These are phyloP conservation scores for Fistulifera pelliculosa DNA, from an alignment of 108 stramenopile genomes.

Conservation along the genomic window DNA sequence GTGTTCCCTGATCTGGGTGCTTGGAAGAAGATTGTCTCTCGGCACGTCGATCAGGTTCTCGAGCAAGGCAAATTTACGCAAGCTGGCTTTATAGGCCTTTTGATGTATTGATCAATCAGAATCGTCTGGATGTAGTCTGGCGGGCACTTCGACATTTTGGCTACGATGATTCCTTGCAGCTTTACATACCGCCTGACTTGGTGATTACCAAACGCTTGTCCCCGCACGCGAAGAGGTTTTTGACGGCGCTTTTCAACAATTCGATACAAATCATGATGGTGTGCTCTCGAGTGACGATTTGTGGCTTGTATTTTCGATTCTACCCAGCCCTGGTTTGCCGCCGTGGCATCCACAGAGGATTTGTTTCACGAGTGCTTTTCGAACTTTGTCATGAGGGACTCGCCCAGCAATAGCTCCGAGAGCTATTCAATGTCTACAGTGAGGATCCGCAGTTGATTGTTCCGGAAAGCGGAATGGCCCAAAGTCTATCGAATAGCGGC, in stretches of 20 bases:
- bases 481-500: constrained; percentile 58
- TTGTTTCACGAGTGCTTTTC: constrained; percentile 55
- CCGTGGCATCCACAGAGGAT: constrained; percentile 60
- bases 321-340: constrained; percentile 46
- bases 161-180: constrained; percentile 57
- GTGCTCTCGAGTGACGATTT: constrained; percentile 49
- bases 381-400: constrained; percentile 23
- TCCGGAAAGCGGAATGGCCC: constrained; percentile 19
- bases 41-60: not conserved
- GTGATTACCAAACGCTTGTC: constrained; percentile 47
- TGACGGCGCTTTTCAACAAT: constrained; percentile 59
- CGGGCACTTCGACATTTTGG: constrained; percentile 64
- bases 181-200: constrained; percentile 36
- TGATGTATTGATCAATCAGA: constrained; percentile 74
- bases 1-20: constrained; percentile 54
- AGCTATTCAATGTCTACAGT: constrained; percentile 5
- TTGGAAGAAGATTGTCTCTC: constrained; percentile 66
- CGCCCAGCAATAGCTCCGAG: constrained; percentile 4
- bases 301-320: constrained; percentile 49
- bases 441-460: constrained; percentile 5
- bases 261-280: constrained; percentile 57
- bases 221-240: constrained; percentile 35
- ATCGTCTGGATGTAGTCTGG: constrained; percentile 77
- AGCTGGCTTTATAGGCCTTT: constrained; percentile 74
- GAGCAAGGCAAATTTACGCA: constrained; percentile 53